These are phyloP conservation scores for Saccharomyces uvarum DNA, from an alignment of 1,139 yeast species.

Conservation along the genomic window DNA sequence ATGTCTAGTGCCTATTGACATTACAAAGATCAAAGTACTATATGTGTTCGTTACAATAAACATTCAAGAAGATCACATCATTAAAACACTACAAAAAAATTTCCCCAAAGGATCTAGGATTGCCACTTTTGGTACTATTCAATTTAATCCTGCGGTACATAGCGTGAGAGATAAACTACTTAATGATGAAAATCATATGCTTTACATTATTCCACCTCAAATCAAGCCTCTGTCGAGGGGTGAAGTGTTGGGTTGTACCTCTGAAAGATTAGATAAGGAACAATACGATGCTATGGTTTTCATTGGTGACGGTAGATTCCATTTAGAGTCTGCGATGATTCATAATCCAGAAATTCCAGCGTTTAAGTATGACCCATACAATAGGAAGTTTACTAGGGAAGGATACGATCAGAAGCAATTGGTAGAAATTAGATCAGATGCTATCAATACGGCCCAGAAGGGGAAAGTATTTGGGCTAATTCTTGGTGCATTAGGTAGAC, in stretches of 20 bases:
- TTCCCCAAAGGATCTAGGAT: constrained; percentile 53
- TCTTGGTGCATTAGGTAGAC: constrained; percentile 94
- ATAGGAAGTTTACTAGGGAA: constrained; percentile 82
- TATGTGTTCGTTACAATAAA: constrained; percentile 93
- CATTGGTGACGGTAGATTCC: constrained; percentile 95
- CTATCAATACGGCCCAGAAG: constrained; percentile 50
- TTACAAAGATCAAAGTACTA: constrained; percentile 79
- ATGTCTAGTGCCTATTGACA: constrained; percentile 90
- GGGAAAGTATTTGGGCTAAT: constrained; percentile 76
- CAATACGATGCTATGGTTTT: constrained; percentile 76
- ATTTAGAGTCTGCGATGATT: constrained; percentile 92
- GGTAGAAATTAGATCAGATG: constrained; percentile 65
- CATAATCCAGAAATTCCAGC: constrained; percentile 93
- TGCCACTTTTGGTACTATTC: constrained; percentile 92
- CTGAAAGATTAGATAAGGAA: constrained; percentile 61
- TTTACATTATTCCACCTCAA: constrained; percentile 78
- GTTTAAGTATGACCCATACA: constrained; percentile 88
- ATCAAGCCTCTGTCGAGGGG: constrained; percentile 90
- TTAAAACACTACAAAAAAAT: constrained; percentile 67
- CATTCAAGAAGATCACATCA: constrained; percentile 74
- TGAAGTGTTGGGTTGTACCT: constrained; percentile 93
- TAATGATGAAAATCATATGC: constrained; percentile 40
- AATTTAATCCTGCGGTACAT: constrained; percentile 90
- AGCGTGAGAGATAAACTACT: constrained; percentile 57
- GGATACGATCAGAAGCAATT: constrained; percentile 80